phyloP scores from a whole-genome alignment of 805 yeast genomes.

The Pichia insulana region DNA sequence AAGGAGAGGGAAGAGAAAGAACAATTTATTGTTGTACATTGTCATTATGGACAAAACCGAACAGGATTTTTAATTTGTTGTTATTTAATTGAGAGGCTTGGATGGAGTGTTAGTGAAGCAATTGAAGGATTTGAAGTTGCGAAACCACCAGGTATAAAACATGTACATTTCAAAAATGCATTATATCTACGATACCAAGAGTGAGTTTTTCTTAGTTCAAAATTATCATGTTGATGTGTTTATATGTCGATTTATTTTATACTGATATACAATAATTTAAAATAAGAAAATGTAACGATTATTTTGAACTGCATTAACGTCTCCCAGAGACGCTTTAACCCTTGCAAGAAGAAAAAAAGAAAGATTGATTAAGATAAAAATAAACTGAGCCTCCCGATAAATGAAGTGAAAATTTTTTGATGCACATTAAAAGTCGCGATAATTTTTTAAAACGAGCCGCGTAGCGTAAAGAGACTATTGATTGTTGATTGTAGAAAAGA shows the following conservation, averaged over 20 bases:
- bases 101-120: conserved; percentile 56
- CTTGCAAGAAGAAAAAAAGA: too few relatives aligned
- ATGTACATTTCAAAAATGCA: conserved; percentile 68
- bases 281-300: too few relatives aligned
- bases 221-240: neutral
- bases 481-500: neutral
- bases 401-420: too few relatives aligned
- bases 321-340: too few relatives aligned
- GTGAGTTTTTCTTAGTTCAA: neutral
- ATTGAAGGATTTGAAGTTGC: conserved; percentile 48
- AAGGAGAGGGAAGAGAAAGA: conserved; percentile 9
- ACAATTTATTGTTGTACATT: conserved; percentile 56
- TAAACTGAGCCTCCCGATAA: too few relatives aligned
- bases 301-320: too few relatives aligned
- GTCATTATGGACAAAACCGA: conserved; percentile 76
- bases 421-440: too few relatives aligned
- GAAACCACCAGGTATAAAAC: conserved; percentile 66
- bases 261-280: too few relatives aligned
- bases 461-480: too few relatives aligned
- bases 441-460: too few relatives aligned
- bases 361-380: too few relatives aligned
- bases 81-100: conserved; percentile 51
- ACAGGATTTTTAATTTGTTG: conserved; percentile 70
- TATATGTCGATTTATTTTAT: too few relatives aligned
- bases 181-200: conserved; percentile 54